Evolutionary conservation across 2,329 filamentous ascomycete species (phyloP).

Genomic region (Colletotrichum sojae): DNA sequence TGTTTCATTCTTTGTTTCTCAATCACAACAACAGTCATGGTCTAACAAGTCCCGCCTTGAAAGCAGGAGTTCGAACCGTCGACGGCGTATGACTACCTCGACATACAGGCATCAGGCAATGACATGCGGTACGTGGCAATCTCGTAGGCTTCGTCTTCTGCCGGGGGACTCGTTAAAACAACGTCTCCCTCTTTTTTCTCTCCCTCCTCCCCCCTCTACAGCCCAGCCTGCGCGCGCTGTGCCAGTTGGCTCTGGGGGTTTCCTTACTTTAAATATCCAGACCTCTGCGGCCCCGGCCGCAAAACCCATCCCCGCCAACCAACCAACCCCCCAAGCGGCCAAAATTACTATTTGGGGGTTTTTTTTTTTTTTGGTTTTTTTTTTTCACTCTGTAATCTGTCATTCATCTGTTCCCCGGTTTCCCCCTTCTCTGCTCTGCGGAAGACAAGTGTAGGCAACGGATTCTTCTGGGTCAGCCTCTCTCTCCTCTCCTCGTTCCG

Average conservation of each 20-base stretch:
- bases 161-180: constrained; percentile 5
- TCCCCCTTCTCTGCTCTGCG: too few species aligned
- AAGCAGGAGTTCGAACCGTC: constrained; percentile 70
- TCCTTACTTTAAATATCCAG: constrained; percentile 24
- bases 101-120: constrained; percentile 62
- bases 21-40: constrained; percentile 25
- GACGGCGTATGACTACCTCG: constrained; percentile 69
- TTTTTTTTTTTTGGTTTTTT: background rate
- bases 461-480: constrained; percentile 3
- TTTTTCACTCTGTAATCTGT: too few species aligned
- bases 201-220: background rate
- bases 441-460: too few species aligned
- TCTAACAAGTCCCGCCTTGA: constrained; percentile 47
- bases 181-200: constrained; percentile 1
- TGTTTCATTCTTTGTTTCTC: constrained; percentile 16
- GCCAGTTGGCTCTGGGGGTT: constrained; percentile 36
- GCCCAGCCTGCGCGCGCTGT: constrained; percentile 13
- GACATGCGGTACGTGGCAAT: constrained; percentile 68
- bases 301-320: constrained; percentile 16
- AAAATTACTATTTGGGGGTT: background rate
- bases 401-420: too few species aligned
- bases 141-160: constrained; percentile 39
- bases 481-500: constrained; percentile 2
- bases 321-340: constrained; percentile 1
- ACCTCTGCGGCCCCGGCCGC: constrained; percentile 16